Evolutionary conservation across 2,329 filamentous ascomycete species (phyloP), one percentile per base, ranked within the genome.

Genomic region (Elsinoe arachidis): DNA sequence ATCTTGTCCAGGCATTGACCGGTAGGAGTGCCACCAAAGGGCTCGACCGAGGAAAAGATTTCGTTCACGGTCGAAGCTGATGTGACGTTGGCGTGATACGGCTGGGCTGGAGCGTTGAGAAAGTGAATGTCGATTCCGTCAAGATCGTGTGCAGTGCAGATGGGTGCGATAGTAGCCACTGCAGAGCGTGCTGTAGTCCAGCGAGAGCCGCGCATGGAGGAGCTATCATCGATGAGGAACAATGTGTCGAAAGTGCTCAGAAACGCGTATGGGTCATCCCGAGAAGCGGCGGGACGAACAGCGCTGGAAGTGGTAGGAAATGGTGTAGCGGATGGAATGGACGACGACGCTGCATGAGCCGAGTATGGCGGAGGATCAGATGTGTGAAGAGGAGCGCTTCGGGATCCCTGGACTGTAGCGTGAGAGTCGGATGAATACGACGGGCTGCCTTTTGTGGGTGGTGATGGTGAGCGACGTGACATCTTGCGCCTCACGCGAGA

Each of bases 61-160:
- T 77, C 71, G 41, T 80, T 75, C 3, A 96, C 84, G 0, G 78
- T 76, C 0, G 66, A 69, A 0, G 82, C 72, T 1, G 77, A 75
- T 0, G 70, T 81, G 61, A 96, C 78, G 59, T 87, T 83, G 63
- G 77, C 76, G 72, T 88, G 91, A 3, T 81, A 81, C 0, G 76
- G 73, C 0, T 73, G 70, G n/a, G 77, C 74, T 59, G 69, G 61
- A 67, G 87, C 80, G 73, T 97, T 96, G 37, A 97, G 77, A 71
- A 97, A 97, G 78, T 88, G 90, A 61, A 97, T 76, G 68, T 97
- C 92, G 63, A 97, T 84, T 19, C 92, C 92, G 70, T 96, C 88
- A 0, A 76, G 73, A 68, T 97, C 92, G 69, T 88, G 84, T 3
- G 76, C 69, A 1, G 88, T 88, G 73, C 91, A 95, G 66, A 96